Evolutionary conservation across 164 flowering plant genomes (phyloP), one percentile per base, ranked within the genome.

Genomic region (Aristolochia contorta): DNA sequence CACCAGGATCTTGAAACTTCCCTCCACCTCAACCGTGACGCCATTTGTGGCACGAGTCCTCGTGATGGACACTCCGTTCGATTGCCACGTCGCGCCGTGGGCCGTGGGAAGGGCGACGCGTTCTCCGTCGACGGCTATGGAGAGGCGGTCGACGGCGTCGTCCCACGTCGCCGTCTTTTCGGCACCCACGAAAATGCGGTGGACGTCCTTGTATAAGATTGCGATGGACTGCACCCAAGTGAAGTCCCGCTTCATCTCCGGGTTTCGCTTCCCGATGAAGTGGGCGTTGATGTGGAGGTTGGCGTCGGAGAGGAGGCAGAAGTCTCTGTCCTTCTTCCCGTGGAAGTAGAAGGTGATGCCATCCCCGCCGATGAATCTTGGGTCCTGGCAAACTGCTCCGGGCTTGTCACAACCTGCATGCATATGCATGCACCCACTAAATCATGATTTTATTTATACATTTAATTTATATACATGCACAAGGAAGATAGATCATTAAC

Each of bases 341-440:
- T 74, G 78, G 68, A 71, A 74, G 66, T 71, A 74, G 60, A 74
- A 74, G 25, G 68, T 68, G 57, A 71, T 43, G 4, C 75, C 78
- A 30, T 74, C 75, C 2, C 70, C 78, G 4, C 78, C 78, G 5
- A 74, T 60, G 33, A 74, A 74, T 0, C 74, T 55, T 3, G 78
- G 78, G 52, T 74, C 75, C 24, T 62, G 64, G 55, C 72, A 72
- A 21, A 72, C 69, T 0, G 70, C 70, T 4, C 76, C 70, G 1
- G 72, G 76, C 19, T 5, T 25, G 55, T 65, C 43, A 48, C 75
- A 72, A 16, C 16, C 76, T 72, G 62, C 53, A 65, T 10, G 8
- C 24, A 15, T 23, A 1, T 14, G 15, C 22, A 7, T 1, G 21
- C 21, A 7, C 25, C n/a, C n/a, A n/a, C n/a, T n/a, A n/a, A n/a